A percentile compares a stretch with the other conserved stretches of the same genome.
These are phyloP conservation scores for Saturnispora mendoncae DNA, from an alignment of 805 yeast species.

Conservation along the genomic window DNA sequence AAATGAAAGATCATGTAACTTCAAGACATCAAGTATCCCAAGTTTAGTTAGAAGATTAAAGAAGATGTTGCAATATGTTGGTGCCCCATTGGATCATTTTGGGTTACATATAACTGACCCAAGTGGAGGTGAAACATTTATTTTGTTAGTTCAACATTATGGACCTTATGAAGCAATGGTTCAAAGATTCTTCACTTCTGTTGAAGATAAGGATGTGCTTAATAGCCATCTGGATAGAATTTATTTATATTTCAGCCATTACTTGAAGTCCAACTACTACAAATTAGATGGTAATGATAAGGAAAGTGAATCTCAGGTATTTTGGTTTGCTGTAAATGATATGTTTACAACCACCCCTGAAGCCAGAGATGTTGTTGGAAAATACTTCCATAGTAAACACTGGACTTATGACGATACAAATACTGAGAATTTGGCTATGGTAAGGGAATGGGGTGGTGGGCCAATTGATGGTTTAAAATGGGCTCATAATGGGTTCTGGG, in stretches of 20 bases:
- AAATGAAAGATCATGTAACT: slow-evolving; percentile 1
- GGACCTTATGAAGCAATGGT: slow-evolving; percentile 2
- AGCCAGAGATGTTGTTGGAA: background rate
- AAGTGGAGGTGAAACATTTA: slow-evolving; percentile 1
- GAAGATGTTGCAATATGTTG: background rate
- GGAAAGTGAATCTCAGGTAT: background rate
- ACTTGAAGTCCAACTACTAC: slow-evolving; percentile 1
- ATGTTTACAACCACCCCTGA: background rate
- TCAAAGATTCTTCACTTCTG: slow-evolving; percentile 1
- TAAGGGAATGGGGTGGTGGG: background rate
- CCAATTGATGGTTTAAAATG: background rate
- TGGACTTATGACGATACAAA: slow-evolving; percentile 5
- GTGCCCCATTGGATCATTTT: slow-evolving; percentile 1
- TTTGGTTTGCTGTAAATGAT: slow-evolving; percentile 2
- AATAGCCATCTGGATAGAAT: slow-evolving; percentile 1
- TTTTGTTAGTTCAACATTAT: slow-evolving; percentile 1
- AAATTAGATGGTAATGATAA: background rate
- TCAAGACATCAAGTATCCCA: background rate
- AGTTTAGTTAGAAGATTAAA: background rate
- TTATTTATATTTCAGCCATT: slow-evolving; percentile 2
- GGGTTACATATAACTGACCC: slow-evolving; percentile 1
- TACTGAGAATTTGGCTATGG: slow-evolving; percentile 2
- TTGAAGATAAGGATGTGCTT: background rate
- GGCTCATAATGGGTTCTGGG: slow-evolving; percentile 3
- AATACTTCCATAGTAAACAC: background rate